Conservation (phyloP, 352 stramenopile genomes). For the Globisporangium sylvaticum region DNA sequence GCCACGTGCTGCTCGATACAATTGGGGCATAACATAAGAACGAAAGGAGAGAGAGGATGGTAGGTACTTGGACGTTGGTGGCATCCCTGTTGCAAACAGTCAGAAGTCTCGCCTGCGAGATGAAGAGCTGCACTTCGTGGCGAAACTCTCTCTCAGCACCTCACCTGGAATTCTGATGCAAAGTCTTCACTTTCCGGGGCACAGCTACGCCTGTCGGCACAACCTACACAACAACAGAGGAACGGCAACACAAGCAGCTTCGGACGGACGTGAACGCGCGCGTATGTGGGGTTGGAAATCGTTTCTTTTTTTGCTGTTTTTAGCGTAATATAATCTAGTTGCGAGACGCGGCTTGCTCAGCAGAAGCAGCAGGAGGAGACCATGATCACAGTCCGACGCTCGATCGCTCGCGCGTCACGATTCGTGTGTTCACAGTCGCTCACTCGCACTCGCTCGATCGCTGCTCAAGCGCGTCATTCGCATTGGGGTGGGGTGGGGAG, state of each 20-base stretch:
- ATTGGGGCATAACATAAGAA: background rate
- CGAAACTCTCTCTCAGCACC: background rate
- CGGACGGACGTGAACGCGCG: background rate
- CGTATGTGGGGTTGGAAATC: background rate
- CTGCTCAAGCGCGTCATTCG: background rate
- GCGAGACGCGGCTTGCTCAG: background rate
- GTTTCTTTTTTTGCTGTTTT: background rate
- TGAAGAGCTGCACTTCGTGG: background rate
- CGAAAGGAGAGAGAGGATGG: background rate
- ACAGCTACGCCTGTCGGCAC: no score
- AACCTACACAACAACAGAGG: background rate
- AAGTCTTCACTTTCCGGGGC: no score
- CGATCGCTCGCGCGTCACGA: background rate
- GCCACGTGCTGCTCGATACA: background rate
- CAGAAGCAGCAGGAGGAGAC: background rate
- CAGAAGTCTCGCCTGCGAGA: background rate
- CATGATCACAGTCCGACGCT: background rate
- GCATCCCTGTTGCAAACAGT: background rate
- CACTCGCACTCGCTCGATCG: background rate
- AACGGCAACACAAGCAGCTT: background rate
- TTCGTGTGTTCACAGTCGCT: background rate
- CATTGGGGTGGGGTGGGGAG: background rate
- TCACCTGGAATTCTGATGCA: no score
- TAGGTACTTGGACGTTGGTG: background rate
- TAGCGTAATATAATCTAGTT: slow-evolving; percentile 13